Evolutionary conservation across 306 rosid genomes (phyloP).

Genomic region (Acacia confusa): DNA sequence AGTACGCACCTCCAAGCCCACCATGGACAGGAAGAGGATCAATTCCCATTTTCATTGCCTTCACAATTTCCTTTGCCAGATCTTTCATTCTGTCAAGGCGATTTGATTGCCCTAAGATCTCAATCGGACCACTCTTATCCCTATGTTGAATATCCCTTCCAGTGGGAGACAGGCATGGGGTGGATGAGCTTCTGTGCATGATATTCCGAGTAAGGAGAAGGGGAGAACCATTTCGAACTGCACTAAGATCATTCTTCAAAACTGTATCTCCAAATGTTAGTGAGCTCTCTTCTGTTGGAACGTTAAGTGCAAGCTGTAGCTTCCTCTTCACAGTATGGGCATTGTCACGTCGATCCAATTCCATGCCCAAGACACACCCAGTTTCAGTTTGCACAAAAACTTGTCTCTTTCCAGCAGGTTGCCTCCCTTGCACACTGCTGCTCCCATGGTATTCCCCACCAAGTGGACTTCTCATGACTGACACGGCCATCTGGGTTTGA

Average conservation of each 20-base stretch:
- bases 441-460: conserved; percentile 67
- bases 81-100: conserved; percentile 46
- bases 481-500: conserved; percentile 95
- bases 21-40: conserved; percentile 83
- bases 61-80: conserved; percentile 62
- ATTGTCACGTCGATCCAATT: conserved; percentile 80
- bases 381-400: conserved; percentile 91
- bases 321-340: conserved; percentile 96
- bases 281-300: conserved; percentile 89
- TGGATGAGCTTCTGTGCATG: conserved; percentile 90
- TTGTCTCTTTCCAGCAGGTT: conserved; percentile 70
- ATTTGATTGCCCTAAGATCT: conserved; percentile 72
- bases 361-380: conserved; percentile 93
- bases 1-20: conserved; percentile 99
- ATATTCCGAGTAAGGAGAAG: conserved; percentile 81
- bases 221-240: conserved; percentile 76
- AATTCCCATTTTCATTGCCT: conserved; percentile 77
- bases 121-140: conserved; percentile 88
- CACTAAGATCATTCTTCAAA: conserved; percentile 81
- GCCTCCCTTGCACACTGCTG: conserved; percentile 55
- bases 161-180: conserved; percentile 89
- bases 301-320: conserved; percentile 85
- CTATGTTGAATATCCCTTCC: conserved; percentile 83
- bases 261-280: conserved; percentile 90
- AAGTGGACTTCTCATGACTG: conserved; percentile 59